Conservation (phyloP, 495 filamentous ascomycete genomes). For the Trichodelitschia bisporula region DNA sequence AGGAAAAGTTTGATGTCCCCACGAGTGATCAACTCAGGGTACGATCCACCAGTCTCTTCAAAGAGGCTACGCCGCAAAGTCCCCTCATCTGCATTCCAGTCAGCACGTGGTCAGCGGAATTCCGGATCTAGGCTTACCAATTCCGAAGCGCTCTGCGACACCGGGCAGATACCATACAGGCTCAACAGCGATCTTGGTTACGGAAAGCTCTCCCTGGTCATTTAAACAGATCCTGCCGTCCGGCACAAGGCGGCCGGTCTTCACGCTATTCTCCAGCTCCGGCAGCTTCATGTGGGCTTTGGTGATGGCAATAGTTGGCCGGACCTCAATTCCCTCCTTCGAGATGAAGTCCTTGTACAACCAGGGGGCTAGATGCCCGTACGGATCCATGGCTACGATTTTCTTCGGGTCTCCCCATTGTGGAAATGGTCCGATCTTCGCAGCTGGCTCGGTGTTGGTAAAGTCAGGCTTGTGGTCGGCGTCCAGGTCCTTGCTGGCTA, state of each 20-base stretch:
- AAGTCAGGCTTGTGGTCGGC: slow-evolving; percentile 76
- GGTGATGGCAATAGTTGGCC: slow-evolving; percentile 87
- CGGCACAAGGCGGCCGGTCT: slow-evolving; percentile 48
- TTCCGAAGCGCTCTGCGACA: slow-evolving; percentile 84
- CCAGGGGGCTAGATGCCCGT: slow-evolving; percentile 74
- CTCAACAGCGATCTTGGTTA: slow-evolving; percentile 93
- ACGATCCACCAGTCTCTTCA: slow-evolving; percentile 84
- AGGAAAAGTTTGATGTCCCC: slow-evolving; percentile 88
- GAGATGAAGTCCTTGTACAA: slow-evolving; percentile 43
- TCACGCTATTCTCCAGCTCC: slow-evolving; percentile 75
- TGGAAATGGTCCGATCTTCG: slow-evolving; percentile 63
- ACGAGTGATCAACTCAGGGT: slow-evolving; percentile 76
- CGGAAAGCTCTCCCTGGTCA: slow-evolving; percentile 57
- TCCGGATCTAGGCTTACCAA: slow-evolving; percentile 35
- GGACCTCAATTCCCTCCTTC: slow-evolving; percentile 55
- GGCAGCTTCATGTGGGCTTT: slow-evolving; percentile 92
- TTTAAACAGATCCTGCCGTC: slow-evolving; percentile 87
- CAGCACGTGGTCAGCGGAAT: too few relatives aligned
- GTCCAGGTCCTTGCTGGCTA: slow-evolving; percentile 73
- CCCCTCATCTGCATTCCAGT: slow-evolving; percentile 51
- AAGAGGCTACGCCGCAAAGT: slow-evolving; percentile 68
- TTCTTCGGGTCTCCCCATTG: slow-evolving; percentile 82
- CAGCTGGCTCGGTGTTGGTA: slow-evolving; percentile 82
- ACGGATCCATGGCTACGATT: slow-evolving; percentile 94
- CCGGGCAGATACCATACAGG: slow-evolving; percentile 90